Evolutionary conservation across 2,329 filamentous ascomycete species (phyloP), one percentile per base, ranked within the genome.

Genomic region (Colletotrichum simmondsii): DNA sequence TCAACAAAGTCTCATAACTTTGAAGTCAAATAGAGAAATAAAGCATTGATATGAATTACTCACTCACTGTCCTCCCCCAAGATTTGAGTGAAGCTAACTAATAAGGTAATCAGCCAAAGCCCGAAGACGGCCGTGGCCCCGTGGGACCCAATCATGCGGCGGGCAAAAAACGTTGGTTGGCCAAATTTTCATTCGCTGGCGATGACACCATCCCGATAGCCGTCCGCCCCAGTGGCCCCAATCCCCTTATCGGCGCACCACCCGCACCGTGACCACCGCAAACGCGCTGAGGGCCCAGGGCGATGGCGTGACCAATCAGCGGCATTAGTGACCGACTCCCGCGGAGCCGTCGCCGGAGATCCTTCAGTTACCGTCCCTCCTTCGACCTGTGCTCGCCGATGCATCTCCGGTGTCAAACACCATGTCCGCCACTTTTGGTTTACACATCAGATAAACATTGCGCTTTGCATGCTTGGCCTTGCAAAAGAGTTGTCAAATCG

Each of bases 121-220:
- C 68, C 54, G 60, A 70, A 53, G n/a, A 60, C 37, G 56, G 46
- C 54, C 61, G 46, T 7, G 42, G 42, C 28, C 32, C 54, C 61
- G 46, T 49, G 42, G 42, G 66, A 42, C 42, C 71, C 71, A 72
- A 72, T 72, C 71, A 72, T 61, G 66, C 66, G 56, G n/a, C 66
- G n/a, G 66, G 49, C 60, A 65, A 61, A 70, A 58, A 60, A 46
- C 24, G 68, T 61, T 54, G 64, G 62, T 54, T 72, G 62, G 62
- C 49, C 49, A 49, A 72, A 52, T 73, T 73, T 73, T 73, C 68
- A 73, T 73, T 71, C 63, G 71, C 62, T 57, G 32, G 58, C 56
- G 71, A 72, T 73, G 71, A 73, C 71, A 72, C 71, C 71, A 73
- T 74, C 68, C 72, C 72, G 68, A 74, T n/a, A 73, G 71, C 72